A percentile compares a stretch with the other conserved stretches of the same genome.
phyloP scores from a whole-genome alignment of 257 asterid species.

The Voacanga thouarsii region DNA sequence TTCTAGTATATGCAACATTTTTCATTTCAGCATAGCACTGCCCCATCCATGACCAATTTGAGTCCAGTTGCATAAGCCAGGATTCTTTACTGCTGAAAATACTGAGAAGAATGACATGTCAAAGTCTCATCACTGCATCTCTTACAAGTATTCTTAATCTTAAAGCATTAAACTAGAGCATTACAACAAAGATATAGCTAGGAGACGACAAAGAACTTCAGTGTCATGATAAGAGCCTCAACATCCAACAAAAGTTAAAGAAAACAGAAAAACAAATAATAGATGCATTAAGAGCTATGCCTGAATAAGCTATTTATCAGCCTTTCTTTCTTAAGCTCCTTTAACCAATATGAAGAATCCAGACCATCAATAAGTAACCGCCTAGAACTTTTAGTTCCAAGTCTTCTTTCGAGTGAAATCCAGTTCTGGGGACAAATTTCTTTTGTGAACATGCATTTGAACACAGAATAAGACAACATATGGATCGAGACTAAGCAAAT shows the following conservation, averaged over 20 bases:
- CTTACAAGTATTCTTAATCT: neutral
- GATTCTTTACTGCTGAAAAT: neutral
- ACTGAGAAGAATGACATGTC: neutral
- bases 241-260: neutral
- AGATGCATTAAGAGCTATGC: neutral
- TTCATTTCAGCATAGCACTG: neutral
- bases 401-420: neutral
- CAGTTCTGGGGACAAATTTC: neutral
- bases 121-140: neutral
- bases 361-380: neutral
- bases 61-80: neutral
- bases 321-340: constrained; percentile 1
- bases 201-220: neutral
- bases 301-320: neutral
- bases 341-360: neutral
- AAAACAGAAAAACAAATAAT: neutral
- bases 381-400: neutral
- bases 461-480: neutral
- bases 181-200: neutral
- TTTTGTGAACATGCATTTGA: neutral
- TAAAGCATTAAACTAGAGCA: neutral
- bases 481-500: neutral
- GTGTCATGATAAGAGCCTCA: neutral
- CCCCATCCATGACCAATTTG: neutral
- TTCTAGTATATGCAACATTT: neutral